phyloP scores from a whole-genome alignment of 352 stramenopile species.

The Phytophthora europaea region DNA sequence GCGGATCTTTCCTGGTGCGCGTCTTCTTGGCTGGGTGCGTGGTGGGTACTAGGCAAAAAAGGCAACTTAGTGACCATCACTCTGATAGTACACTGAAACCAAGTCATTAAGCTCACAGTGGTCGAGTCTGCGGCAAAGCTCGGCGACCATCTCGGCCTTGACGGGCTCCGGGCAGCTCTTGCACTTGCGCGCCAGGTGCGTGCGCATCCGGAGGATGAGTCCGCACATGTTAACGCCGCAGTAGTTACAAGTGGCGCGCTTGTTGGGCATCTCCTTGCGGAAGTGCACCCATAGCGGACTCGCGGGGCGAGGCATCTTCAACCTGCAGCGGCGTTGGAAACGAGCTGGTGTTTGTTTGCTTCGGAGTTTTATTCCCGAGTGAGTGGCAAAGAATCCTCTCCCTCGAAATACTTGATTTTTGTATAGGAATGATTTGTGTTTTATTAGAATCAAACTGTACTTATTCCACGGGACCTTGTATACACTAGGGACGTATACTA shows the following conservation, averaged over 20 bases:
- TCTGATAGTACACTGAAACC: slow-evolving; percentile 18
- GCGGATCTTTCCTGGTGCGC: slow-evolving; percentile 11
- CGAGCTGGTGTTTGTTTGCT: slow-evolving; percentile 21
- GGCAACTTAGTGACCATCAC: slow-evolving; percentile 34
- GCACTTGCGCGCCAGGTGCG: slow-evolving; percentile 72
- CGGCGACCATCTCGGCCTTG: slow-evolving; percentile 62
- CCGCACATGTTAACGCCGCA: slow-evolving; percentile 83
- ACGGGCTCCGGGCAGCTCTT: slow-evolving; percentile 54
- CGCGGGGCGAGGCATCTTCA: slow-evolving; percentile 62
- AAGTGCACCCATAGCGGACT: slow-evolving; percentile 77
- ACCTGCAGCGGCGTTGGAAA: not conserved
- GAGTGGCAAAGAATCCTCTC: slow-evolving; percentile 5
- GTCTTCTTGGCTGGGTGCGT: slow-evolving; percentile 19
- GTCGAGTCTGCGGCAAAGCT: slow-evolving; percentile 38
- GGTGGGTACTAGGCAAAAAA: slow-evolving; percentile 5
- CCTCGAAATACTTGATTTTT: not conserved
- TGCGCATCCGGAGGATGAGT: slow-evolving; percentile 72
- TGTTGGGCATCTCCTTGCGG: slow-evolving; percentile 58
- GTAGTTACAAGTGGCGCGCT: slow-evolving; percentile 82
- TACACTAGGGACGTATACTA: not conserved
- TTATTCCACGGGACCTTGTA: not conserved
- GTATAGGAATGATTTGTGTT: not conserved
- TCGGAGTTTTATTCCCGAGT: slow-evolving; percentile 40
- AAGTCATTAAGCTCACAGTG: slow-evolving; percentile 13
- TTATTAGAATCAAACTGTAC: not conserved